Conservation (phyloP, 2,329 filamentous ascomycete genomes). For the Trichoderma sp. region DNA sequence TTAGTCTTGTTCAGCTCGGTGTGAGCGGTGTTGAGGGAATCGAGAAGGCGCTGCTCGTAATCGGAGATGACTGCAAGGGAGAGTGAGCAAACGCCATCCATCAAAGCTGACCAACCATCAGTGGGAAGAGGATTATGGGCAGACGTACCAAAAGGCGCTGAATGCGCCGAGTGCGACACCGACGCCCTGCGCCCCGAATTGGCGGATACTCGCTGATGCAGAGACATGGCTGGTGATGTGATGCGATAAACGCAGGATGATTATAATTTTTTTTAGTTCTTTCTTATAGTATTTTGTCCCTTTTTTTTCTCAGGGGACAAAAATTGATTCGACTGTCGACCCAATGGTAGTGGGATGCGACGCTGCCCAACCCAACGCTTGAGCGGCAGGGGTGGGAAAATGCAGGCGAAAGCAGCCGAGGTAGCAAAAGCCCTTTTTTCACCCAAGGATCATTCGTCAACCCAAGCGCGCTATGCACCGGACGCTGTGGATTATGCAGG, state of each 20-base stretch:
- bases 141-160: constrained; percentile 18
- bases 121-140: constrained; percentile 19
- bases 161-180: constrained; percentile 23
- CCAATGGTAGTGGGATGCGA: constrained; percentile 19
- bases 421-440: constrained; percentile 6
- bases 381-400: constrained; percentile 5
- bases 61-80: constrained; percentile 10
- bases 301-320: background rate
- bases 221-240: constrained; percentile 19
- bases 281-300: background rate
- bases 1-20: constrained; percentile 27
- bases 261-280: background rate
- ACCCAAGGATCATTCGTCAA: constrained; percentile 18
- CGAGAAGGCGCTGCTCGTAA: constrained; percentile 23
- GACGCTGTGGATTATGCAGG: constrained; percentile 1
- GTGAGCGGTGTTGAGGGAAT: constrained; percentile 24
- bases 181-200: constrained; percentile 24
- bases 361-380: constrained; percentile 17
- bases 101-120: background rate
- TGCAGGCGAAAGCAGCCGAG: constrained; percentile 11
- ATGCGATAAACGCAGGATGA: constrained; percentile 3
- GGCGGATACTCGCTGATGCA: constrained; percentile 22
- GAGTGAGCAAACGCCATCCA: constrained; percentile 11
- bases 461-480: constrained; percentile 18
- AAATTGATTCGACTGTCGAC: constrained; percentile 15